A percentile compares a stretch with the other conserved stretches of the same genome.
phyloP scores from a whole-genome alignment of 2,329 filamentous ascomycete species.

The Cladosporium halotolerans region DNA sequence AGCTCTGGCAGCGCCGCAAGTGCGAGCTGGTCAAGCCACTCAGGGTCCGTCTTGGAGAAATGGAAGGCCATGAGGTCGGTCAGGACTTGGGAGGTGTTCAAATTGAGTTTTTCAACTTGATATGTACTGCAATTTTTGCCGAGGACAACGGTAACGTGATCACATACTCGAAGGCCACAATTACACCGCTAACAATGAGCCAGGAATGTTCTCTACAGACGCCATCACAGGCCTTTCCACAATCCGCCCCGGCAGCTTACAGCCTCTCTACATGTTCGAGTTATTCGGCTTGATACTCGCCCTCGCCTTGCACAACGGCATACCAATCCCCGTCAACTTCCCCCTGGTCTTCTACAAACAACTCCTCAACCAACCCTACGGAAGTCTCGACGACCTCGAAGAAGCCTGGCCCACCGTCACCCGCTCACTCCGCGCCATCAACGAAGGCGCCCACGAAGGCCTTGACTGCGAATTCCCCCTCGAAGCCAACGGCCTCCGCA shows the following conservation, averaged over 20 bases:
- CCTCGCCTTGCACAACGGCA: conserved; percentile 84
- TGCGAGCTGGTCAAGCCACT: conserved; percentile 77
- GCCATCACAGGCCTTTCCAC: conserved; percentile 71
- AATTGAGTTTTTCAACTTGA: conserved; percentile 88
- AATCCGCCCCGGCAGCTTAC: conserved; percentile 77
- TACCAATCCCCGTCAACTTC: conserved; percentile 85
- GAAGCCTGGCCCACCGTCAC: conserved; percentile 55
- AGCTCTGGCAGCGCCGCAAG: conserved; percentile 80
- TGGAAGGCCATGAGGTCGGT: conserved; percentile 77
- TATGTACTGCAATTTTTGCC: conserved; percentile 71
- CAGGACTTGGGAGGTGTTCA: conserved; percentile 93
- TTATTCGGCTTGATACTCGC: conserved; percentile 82
- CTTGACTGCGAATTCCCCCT: conserved; percentile 83
- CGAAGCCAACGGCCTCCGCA: conserved; percentile 48
- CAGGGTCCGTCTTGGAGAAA: conserved; percentile 73
- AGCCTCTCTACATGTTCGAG: conserved; percentile 85
- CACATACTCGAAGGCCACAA: not conserved
- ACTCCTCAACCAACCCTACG: not conserved
- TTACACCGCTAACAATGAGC: not conserved
- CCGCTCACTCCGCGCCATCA: conserved; percentile 64
- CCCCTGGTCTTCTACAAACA: conserved; percentile 68
- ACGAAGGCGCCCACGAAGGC: conserved; percentile 73
- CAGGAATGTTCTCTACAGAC: conserved; percentile 71
- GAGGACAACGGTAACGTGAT: conserved; percentile 56
- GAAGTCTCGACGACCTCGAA: not conserved